phyloP scores from a whole-genome alignment of 1,284 basidiomycete species.

The Rhodotorula glutinis region DNA sequence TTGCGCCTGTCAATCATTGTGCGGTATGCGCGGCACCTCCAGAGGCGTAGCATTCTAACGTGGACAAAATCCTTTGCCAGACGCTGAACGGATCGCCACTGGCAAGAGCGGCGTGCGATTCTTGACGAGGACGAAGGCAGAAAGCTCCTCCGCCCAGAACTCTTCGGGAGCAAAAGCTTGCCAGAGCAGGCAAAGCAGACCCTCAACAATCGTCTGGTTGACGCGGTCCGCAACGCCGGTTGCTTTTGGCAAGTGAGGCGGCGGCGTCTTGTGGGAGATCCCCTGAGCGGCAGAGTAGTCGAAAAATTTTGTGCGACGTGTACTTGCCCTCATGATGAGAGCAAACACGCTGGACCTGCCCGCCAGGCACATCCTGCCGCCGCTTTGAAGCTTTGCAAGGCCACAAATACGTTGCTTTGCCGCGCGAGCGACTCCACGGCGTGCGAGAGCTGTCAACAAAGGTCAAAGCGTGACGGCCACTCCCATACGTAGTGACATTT shows the following conservation, averaged over 20 bases:
- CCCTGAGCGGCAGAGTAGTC: conserved; percentile 44
- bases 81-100: conserved; percentile 45
- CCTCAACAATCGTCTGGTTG: conserved; percentile 45
- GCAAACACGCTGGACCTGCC: conserved; percentile 46
- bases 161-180: conserved; percentile 42
- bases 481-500: conserved; percentile 41
- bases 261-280: conserved; percentile 46
- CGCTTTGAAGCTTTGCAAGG: conserved; percentile 47
- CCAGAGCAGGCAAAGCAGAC: conserved; percentile 43
- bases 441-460: conserved; percentile 48
- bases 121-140: conserved; percentile 46
- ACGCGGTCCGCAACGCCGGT: conserved; percentile 47
- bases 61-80: conserved; percentile 44
- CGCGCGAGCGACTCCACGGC: conserved; percentile 43
- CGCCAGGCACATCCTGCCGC: conserved; percentile 39
- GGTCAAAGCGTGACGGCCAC: conserved; percentile 47
- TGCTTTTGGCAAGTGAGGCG: conserved; percentile 49
- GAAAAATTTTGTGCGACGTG: conserved; percentile 40
- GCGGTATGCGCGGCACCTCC: conserved; percentile 49
- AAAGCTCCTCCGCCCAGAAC: conserved; percentile 48
- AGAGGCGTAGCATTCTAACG: conserved; percentile 45
- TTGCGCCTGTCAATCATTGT: conserved; percentile 39
- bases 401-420: conserved; percentile 48
- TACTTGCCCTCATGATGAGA: conserved; percentile 49
- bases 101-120: conserved; percentile 44